These are phyloP conservation scores for Tanacetum coccineum DNA, from an alignment of 129 eudicot species.

Conservation along the genomic window DNA sequence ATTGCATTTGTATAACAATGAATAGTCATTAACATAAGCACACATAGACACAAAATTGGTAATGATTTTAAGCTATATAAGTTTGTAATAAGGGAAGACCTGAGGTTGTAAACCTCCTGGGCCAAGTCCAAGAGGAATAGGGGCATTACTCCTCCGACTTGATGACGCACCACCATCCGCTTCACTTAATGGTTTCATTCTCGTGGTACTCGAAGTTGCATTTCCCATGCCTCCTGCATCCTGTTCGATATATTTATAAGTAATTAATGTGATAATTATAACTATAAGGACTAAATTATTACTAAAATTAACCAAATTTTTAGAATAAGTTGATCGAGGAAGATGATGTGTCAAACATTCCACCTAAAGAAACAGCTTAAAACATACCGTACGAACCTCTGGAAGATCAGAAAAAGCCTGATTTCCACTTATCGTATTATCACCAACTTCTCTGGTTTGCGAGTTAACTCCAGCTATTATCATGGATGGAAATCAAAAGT, in stretches of 20 bases:
- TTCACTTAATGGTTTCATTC: conserved; percentile 18
- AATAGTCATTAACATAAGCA: not conserved
- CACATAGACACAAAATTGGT: not conserved
- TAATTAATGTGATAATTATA: not conserved
- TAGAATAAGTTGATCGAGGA: not conserved
- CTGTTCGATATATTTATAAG: conserved; percentile 26
- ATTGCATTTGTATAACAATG: not conserved
- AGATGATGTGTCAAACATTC: not conserved
- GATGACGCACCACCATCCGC: conserved; percentile 32
- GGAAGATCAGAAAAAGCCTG: conserved; percentile 28
- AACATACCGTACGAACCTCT: conserved; percentile 38
- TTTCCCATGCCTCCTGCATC: conserved; percentile 24
- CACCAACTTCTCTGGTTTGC: conserved; percentile 34
- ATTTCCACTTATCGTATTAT: conserved; percentile 33
- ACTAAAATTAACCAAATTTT: not conserved
- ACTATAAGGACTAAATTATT: not conserved
- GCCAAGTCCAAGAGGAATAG: conserved; percentile 83
- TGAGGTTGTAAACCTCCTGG: conserved; percentile 75
- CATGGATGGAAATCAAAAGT: conserved; percentile 30
- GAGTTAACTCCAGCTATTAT: conserved; percentile 44
- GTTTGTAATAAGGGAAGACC: conserved; percentile 37
- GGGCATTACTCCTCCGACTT: conserved; percentile 23
- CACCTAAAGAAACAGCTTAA: conserved; percentile 15
- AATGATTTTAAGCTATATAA: not conserved
- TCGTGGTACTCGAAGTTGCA: conserved; percentile 32